phyloP scores from a whole-genome alignment of 1,284 basidiomycete genomes.

The Sphaerobolus stellatus region DNA sequence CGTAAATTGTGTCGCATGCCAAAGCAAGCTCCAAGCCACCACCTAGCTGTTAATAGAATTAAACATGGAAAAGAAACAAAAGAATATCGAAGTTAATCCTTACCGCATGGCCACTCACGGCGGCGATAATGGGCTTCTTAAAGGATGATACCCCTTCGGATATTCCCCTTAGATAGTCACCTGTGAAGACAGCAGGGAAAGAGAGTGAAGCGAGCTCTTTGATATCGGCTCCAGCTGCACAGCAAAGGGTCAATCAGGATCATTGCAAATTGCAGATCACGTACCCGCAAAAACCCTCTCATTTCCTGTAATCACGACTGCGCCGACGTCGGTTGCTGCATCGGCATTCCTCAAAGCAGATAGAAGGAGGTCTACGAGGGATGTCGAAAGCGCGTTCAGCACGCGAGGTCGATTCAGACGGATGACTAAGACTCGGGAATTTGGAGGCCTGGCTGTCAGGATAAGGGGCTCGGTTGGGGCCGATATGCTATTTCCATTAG shows the following conservation, averaged over 20 bases:
- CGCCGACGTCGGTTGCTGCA: conserved; percentile 45
- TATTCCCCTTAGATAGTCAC: conserved; percentile 60
- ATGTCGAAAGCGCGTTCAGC: conserved; percentile 59
- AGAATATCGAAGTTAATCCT: conserved; percentile 21
- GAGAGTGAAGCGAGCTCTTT: conserved; percentile 34
- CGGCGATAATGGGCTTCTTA: conserved; percentile 63
- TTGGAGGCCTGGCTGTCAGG: conserved; percentile 15
- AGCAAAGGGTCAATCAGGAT: neutral
- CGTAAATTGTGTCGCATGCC: conserved; percentile 54
- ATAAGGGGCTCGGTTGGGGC: conserved; percentile 1
- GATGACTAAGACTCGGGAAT: conserved; percentile 27
- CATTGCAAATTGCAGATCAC: conserved; percentile 6
- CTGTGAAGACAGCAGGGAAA: conserved; percentile 56
- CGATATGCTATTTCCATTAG: neutral
- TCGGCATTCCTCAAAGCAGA: conserved; percentile 45
- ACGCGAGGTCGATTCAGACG: conserved; percentile 62
- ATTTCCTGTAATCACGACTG: conserved; percentile 64
- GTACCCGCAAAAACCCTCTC: conserved; percentile 58
- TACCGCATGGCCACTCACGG: conserved; percentile 63
- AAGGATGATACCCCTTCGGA: conserved; percentile 47
- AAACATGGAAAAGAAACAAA: neutral
- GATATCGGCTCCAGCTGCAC: conserved; percentile 40
- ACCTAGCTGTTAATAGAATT: conserved; percentile 45
- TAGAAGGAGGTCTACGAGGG: conserved; percentile 48
- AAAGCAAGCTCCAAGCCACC: conserved; percentile 68